A percentile compares a stretch with the other conserved stretches of the same genome.
These are phyloP conservation scores for Venustampulla echinocandica DNA, from an alignment of 495 filamentous ascomycete species.

Conservation along the genomic window DNA sequence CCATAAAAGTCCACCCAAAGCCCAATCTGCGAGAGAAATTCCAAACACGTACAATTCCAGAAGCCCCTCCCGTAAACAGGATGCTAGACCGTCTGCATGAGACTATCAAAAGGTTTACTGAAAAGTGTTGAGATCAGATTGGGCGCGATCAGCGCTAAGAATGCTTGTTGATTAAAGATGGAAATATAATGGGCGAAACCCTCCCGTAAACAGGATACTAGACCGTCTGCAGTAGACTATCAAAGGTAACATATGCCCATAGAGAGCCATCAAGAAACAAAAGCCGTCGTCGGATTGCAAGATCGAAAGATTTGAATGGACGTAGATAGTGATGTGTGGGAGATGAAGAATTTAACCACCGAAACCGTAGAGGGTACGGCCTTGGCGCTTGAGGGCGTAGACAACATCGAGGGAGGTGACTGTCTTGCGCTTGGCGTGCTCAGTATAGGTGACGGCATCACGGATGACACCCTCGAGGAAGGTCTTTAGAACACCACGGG, in stretches of 20 bases:
- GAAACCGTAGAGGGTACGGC: slow-evolving; percentile 96
- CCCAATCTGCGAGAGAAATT: slow-evolving; percentile 16
- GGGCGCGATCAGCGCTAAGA: slow-evolving; percentile 7
- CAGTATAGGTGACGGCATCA: slow-evolving; percentile 86
- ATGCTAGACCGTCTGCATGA: slow-evolving; percentile 25
- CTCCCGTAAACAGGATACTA: slow-evolving; percentile 28
- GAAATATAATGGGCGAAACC: slow-evolving; percentile 22
- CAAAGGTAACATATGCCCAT: slow-evolving; percentile 25
- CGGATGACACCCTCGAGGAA: slow-evolving; percentile 99
- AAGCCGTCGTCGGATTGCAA: slow-evolving; percentile 9
- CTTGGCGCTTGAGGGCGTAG: slow-evolving; percentile 91
- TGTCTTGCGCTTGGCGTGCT: slow-evolving; percentile 48
- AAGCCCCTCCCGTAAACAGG: slow-evolving; percentile 27
- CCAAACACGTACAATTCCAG: slow-evolving; percentile 6
- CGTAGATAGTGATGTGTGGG: slow-evolving; percentile 6
- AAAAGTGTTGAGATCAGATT: slow-evolving; percentile 15
- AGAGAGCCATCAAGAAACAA: slow-evolving; percentile 6
- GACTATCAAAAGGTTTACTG: slow-evolving; percentile 24
- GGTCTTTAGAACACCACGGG: slow-evolving; percentile 99
- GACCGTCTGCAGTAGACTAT: slow-evolving; percentile 27
- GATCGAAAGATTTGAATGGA: slow-evolving; percentile 14
- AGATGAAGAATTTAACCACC: slow-evolving; percentile 61
- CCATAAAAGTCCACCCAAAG: neutral
- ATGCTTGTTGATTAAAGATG: slow-evolving; percentile 10
- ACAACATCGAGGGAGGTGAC: slow-evolving; percentile 92